Conservation (phyloP, 305 asterid genomes). For the Solanum chacoense region DNA sequence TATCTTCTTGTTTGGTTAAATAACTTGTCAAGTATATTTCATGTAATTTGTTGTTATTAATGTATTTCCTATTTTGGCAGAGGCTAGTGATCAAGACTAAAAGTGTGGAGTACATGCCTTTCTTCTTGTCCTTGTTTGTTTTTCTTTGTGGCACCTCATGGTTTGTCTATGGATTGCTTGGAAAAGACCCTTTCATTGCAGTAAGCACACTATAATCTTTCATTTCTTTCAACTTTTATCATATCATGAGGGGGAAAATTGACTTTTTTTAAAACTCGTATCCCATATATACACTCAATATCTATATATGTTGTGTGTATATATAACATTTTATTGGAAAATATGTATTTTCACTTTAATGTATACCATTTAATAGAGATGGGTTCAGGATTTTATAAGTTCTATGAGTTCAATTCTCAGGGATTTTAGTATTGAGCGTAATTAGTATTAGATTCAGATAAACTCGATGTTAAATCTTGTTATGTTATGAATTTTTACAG, state of each 20-base stretch:
- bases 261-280: background rate
- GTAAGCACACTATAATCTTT: slow-evolving; percentile 11
- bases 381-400: background rate
- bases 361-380: background rate
- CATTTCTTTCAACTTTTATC: background rate
- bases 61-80: slow-evolving; percentile 9
- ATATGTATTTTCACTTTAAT: background rate
- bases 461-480: background rate
- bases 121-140: slow-evolving; percentile 35
- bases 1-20: background rate
- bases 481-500: slow-evolving; percentile 10
- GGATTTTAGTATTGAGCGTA: background rate
- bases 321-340: background rate
- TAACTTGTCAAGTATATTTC: background rate
- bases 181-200: slow-evolving; percentile 36
- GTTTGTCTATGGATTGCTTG: slow-evolving; percentile 42
- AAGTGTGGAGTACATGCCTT: slow-evolving; percentile 50
- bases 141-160: slow-evolving; percentile 39
- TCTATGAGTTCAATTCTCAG: background rate
- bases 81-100: slow-evolving; percentile 39
- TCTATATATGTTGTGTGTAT: background rate
- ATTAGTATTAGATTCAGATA: background rate
- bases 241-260: background rate
- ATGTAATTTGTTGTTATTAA: background rate
- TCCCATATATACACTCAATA: background rate